These are phyloP conservation scores for Fusarium proliferatum DNA, from an alignment of 2,329 filamentous ascomycete genomes.

Conservation along the genomic window DNA sequence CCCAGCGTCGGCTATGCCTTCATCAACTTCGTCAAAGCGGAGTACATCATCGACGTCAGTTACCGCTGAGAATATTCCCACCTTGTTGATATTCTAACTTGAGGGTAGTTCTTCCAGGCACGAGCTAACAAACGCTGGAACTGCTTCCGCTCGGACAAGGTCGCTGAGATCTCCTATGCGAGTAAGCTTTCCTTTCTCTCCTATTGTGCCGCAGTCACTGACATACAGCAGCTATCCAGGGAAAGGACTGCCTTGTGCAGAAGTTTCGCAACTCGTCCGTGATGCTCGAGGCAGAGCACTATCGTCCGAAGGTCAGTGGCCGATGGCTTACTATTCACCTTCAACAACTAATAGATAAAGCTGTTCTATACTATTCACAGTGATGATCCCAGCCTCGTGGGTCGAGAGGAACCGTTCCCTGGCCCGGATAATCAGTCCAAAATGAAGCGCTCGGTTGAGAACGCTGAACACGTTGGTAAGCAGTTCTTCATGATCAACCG, in stretches of 20 bases:
- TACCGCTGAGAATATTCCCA: neutral
- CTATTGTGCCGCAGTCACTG: neutral
- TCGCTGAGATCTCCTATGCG: slow-evolving; percentile 94
- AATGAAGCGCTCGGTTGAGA: slow-evolving; percentile 87
- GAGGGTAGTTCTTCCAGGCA: slow-evolving; percentile 74
- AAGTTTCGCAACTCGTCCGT: slow-evolving; percentile 98
- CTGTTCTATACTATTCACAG: slow-evolving; percentile 64
- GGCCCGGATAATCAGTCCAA: slow-evolving; percentile 86
- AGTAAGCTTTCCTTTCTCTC: slow-evolving; percentile 65
- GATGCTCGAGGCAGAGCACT: slow-evolving; percentile 86
- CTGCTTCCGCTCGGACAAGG: slow-evolving; percentile 84
- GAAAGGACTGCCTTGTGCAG: slow-evolving; percentile 87
- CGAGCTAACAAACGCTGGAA: slow-evolving; percentile 81
- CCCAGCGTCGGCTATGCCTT: slow-evolving; percentile 93
- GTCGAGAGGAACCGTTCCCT: slow-evolving; percentile 81
- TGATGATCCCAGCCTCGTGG: slow-evolving; percentile 64
- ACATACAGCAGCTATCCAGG: slow-evolving; percentile 79
- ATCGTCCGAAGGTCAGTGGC: slow-evolving; percentile 79
- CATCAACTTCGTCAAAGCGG: slow-evolving; percentile 84
- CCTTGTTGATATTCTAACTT: slow-evolving; percentile 28
- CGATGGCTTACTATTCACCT: too few species aligned
- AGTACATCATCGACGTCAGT: slow-evolving; percentile 77
- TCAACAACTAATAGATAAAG: slow-evolving; percentile 46
- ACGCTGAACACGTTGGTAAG: slow-evolving; percentile 84
- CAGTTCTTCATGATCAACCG: slow-evolving; percentile 24